Base-by-base conservation (phyloP, 2,329 filamentous ascomycete species). In the Exophiala xenobiotica region DNA sequence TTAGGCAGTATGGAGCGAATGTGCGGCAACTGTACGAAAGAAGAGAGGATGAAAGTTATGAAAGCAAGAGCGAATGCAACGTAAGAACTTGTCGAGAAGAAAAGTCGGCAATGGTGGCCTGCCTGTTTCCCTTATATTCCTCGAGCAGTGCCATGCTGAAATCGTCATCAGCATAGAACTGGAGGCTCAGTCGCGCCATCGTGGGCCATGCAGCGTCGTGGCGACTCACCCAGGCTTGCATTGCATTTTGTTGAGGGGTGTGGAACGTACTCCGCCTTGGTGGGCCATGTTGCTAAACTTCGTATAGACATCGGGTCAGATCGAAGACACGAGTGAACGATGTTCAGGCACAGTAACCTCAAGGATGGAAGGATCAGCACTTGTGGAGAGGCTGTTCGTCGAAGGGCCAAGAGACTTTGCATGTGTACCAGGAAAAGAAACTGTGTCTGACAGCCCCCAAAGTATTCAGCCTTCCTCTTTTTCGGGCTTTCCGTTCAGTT, bases 1-100 rank as follows among this genome's bases (percentile, higher is more conserved):
- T 35, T 4, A 26, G 43, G 20, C 31, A 41, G 47, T 38, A 48
- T 43, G n/a, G 42, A 55, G 51, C 52, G 53, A 55, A 56, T 40
- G 46, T 48, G 31, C n/a, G n/a, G n/a, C n/a, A n/a, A 23, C 14
- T 29, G n/a, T 12, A 48, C n/a, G 4, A 31, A 52, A 49, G 31
- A 49, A 56, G 46, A 47, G 40, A 56, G 58, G 11, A 23, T 18
- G n/a, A 6, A 16, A 23, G 18, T 22, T 6, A 35, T 37, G 23
- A 14, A 4, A 24, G 19, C n/a, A 23, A 16, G 14, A 46, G 20
- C 44, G 29, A 46, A 20, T 35, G 42, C 31, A 31, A 6, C n/a
- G 4, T 35, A 16, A 14, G 31, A 16, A 14, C 27, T 35, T 9
- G 11, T 14, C 18, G 31, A 14, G 31, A 35, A 14, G 9, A 35